Evolutionary conservation across 441 rosid species (phyloP).

Genomic region (Gossypium schwendimanii): DNA sequence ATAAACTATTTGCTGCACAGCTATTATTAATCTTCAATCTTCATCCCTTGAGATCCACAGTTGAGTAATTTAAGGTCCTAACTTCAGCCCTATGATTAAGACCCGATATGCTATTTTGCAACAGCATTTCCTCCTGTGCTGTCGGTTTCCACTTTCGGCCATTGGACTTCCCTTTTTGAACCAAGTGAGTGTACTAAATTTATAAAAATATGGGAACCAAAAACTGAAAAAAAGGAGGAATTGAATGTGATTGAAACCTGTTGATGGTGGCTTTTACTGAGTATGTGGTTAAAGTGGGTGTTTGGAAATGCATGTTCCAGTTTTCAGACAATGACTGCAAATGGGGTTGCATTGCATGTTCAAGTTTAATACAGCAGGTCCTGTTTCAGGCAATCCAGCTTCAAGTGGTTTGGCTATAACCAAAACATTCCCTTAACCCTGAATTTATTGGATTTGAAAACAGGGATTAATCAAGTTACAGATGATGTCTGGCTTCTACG

Average conservation of each 20-base stretch:
- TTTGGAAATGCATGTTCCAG: background rate
- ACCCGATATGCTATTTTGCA: background rate
- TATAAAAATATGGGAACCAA: background rate
- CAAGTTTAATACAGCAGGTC: background rate
- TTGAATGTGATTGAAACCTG: background rate
- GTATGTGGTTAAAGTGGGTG: background rate
- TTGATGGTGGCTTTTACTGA: background rate
- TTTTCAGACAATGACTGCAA: background rate
- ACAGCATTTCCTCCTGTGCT: background rate
- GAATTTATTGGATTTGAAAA: background rate
- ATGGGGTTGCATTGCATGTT: background rate
- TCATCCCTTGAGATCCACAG: background rate
- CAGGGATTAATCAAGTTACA: background rate
- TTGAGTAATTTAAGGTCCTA: background rate
- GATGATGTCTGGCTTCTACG: background rate
- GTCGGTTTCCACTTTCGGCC: background rate
- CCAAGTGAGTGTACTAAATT: background rate
- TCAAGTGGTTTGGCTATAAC: background rate
- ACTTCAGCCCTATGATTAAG: background rate
- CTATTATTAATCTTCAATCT: background rate
- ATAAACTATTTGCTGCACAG: constrained; percentile 1
- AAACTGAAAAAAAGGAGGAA: background rate
- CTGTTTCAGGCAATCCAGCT: background rate
- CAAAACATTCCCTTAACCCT: background rate
- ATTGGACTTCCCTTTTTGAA: background rate